Conservation (phyloP, 2,329 filamentous ascomycete species). For the Fusarium sulawesiense region DNA sequence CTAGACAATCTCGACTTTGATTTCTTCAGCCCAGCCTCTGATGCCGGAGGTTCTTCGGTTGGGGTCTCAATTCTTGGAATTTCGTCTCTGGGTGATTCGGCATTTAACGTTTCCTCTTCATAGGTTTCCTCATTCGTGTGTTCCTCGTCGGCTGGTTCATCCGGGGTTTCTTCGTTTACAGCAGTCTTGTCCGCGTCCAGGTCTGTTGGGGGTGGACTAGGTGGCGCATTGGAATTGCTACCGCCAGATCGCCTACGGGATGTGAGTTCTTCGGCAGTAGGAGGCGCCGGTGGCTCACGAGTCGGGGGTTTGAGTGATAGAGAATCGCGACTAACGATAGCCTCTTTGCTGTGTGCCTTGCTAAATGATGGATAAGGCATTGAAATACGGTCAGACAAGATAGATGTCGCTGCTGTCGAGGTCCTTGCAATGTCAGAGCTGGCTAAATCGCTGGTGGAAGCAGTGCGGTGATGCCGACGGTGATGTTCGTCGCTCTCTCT, state of each 20-base stretch:
- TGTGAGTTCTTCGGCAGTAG: conserved; percentile 20
- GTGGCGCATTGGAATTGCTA: conserved; percentile 63
- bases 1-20: conserved; percentile 60
- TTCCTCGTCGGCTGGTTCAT: conserved; percentile 49
- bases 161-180: conserved; percentile 48
- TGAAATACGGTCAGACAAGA: conserved; percentile 58
- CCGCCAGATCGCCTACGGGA: conserved; percentile 36
- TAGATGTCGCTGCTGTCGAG: conserved; percentile 50
- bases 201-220: conserved; percentile 73
- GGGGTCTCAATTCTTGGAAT: conserved; percentile 28
- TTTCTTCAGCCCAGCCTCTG: conserved; percentile 49
- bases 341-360: conserved; percentile 92
- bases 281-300: conserved; percentile 72
- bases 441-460: conserved; percentile 62
- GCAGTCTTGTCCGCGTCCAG: conserved; percentile 59
- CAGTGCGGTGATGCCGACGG: conserved; percentile 41
- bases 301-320: conserved; percentile 65
- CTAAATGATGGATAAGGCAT: conserved; percentile 85
- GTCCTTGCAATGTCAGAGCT: conserved; percentile 57
- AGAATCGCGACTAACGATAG: conserved; percentile 72
- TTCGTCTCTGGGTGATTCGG: conserved; percentile 20
- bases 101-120: conserved; percentile 46
- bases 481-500: conserved; percentile 52
- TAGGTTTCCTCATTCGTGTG: conserved; percentile 19
- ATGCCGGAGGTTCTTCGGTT: conserved; percentile 26